Evolutionary conservation across 2,329 filamentous ascomycete genomes (phyloP).

Genomic region (Fusarium oxysporum): DNA sequence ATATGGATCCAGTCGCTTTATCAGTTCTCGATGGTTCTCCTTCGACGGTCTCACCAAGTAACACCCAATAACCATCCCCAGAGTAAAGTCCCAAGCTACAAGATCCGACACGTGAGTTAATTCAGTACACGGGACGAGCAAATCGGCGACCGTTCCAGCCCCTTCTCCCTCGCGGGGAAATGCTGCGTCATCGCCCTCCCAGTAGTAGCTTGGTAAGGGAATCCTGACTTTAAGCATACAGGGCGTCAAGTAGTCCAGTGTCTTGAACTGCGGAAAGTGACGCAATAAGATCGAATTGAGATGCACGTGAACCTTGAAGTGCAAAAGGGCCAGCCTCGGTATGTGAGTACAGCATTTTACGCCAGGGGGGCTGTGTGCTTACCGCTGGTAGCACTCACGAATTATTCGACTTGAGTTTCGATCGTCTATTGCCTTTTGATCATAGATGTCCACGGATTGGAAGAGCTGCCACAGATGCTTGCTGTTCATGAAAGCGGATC

Average conservation of each 20-base stretch:
- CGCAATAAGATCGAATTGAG: neutral
- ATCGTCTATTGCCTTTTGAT: neutral
- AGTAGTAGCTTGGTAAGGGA: neutral
- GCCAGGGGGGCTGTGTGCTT: neutral
- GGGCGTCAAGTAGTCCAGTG: neutral
- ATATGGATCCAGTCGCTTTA: neutral
- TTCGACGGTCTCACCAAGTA: neutral
- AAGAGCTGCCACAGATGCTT: neutral
- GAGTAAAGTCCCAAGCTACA: neutral
- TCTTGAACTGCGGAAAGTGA: neutral
- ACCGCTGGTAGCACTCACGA: neutral
- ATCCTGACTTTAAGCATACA: neutral
- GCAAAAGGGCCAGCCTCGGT: neutral
- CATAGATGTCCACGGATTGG: neutral
- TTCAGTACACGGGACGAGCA: rapidly evolving
- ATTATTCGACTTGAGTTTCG: rapidly evolving
- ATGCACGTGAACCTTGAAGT: neutral
- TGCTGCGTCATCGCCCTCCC: neutral
- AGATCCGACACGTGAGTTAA: rapidly evolving
- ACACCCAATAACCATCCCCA: neutral
- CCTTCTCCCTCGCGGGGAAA: neutral
- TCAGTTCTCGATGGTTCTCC: neutral
- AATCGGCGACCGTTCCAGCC: neutral
- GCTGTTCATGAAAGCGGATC: neutral
- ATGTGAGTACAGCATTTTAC: neutral